Base-by-base conservation (phyloP, 2,329 filamentous ascomycete genomes). In the Huntiella decipiens region DNA sequence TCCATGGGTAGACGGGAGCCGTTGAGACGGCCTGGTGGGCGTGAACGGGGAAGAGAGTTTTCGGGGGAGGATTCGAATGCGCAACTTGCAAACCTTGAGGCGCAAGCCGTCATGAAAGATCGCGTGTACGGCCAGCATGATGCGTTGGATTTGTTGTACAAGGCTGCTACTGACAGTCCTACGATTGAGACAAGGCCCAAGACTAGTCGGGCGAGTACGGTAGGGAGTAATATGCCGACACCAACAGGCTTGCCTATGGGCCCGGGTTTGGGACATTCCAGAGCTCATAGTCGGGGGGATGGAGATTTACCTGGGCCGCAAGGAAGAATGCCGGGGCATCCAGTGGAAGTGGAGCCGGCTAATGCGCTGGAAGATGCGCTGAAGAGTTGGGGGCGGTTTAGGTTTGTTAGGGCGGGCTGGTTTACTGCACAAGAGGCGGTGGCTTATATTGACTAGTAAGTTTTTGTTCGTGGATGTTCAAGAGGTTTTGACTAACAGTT, bases 401-500 rank as follows among this genome's bases (percentile, higher is more conserved):
- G 87, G 38, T 96, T 96, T 58, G 88, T 96, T n/a, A 78, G 86
- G 45, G 86, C 86, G 6, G 91, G 91, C 7, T 96, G 88, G 88
- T 91, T 98, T 59, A 93, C 86, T 0, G 82, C 88, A 0, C 77
- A 82, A 53, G 91, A 98, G 61, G 88, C 85, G 16, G 87, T 96
- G 60, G 78, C 80, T 38, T 96, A 96, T 57, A 83, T 98, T 52
- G 79, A 87, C 58, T 96, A 96, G 79, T 83, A 70, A 56, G 75
- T 63, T 33, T 13, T 34, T 43, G 4, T 15, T 12, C 5, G 11
- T 15, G 5, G 3, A 32, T 40, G 43, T 13, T 10, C n/a, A 12
- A 7, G 6, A 17, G 45, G 47, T 47, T 57, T 38, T 41, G 5
- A 12, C 42, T 47, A 31, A 43, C 43, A 16, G 31, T 4, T 16